Evolutionary conservation across 148 eudicot species (phyloP).

Genomic region (Pouteria glomerata): DNA sequence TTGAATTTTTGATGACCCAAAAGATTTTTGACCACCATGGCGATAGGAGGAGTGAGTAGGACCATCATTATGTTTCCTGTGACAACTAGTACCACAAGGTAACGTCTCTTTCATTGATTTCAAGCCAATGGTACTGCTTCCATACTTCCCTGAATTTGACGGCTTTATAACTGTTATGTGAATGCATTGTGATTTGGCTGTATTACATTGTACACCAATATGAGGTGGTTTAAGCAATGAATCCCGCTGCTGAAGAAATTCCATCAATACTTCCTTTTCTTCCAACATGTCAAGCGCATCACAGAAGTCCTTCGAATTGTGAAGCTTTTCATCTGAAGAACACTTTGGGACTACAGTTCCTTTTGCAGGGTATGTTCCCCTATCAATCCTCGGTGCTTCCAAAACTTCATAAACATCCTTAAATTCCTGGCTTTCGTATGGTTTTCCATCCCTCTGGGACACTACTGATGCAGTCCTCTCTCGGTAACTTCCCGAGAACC

Average conservation of each 20-base stretch:
- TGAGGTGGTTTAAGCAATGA: conserved; percentile 56
- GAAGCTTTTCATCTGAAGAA: conserved; percentile 42
- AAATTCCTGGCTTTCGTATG: conserved; percentile 29
- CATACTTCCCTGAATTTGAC: conserved; percentile 30
- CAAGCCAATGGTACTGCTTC: conserved; percentile 38
- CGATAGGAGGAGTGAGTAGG: conserved; percentile 20
- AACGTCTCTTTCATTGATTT: conserved; percentile 35
- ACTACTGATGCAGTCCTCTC: conserved; percentile 21
- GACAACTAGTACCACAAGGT: conserved; percentile 33
- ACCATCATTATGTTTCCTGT: conserved; percentile 29
- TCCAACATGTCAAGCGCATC: conserved; percentile 43
- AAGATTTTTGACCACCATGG: conserved; percentile 16
- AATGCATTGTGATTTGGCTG: conserved; percentile 28
- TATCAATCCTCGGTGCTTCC: conserved; percentile 32
- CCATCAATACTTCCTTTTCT: conserved; percentile 43
- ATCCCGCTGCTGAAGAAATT: conserved; percentile 57
- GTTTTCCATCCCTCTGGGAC: conserved; percentile 20
- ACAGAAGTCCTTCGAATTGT: conserved; percentile 34
- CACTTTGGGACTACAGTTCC: conserved; percentile 17
- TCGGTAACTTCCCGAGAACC: conserved; percentile 25
- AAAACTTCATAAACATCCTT: conserved; percentile 78
- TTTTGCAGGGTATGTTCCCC: conserved; percentile 25
- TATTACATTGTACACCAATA: conserved; percentile 35
- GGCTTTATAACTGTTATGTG: conserved; percentile 37
- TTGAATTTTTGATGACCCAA: conserved; percentile 20